A percentile compares a stretch with the other conserved stretches of the same genome.
Conservation (phyloP, 352 stramenopile genomes). For the Globisporangium uncinulatum region DNA sequence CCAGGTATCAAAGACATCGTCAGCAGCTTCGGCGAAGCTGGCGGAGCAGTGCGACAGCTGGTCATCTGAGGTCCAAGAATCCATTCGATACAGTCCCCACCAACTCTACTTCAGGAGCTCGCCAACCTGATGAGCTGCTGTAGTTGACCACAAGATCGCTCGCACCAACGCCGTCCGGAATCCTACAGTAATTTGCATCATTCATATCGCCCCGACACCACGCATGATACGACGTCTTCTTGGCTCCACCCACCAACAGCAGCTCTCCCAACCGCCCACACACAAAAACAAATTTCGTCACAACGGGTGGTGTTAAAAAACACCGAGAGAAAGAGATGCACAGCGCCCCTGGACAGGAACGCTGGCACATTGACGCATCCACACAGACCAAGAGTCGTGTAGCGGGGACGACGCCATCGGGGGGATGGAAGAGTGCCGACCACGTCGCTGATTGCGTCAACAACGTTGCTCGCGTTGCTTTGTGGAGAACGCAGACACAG, state of each 20-base stretch:
- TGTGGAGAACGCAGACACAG: not conserved
- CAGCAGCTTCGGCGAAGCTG: not conserved
- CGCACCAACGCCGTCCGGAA: no score
- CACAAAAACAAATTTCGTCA: conserved; percentile 20
- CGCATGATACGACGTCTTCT: not conserved
- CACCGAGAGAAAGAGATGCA: conserved; percentile 48
- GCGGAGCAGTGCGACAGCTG: not conserved
- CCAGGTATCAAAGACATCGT: no score
- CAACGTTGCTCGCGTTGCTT: not conserved
- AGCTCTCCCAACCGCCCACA: not conserved
- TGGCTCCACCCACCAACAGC: not conserved
- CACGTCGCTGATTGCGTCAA: not conserved
- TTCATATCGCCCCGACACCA: not conserved
- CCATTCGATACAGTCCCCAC: no score
- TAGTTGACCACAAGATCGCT: no score
- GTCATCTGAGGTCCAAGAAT: not conserved
- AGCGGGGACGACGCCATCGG: conserved; percentile 22
- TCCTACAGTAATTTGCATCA: not conserved
- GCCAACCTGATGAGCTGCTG: no score
- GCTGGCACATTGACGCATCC: conserved; percentile 9
- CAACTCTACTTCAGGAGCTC: no score
- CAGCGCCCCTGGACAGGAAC: not conserved
- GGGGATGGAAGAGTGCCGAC: not conserved
- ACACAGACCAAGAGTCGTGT: conserved; percentile 13
- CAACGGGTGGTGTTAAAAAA: conserved; percentile 87